These are phyloP conservation scores for Pterocarpus santalinus DNA, from an alignment of 306 rosid genomes.

Conservation along the genomic window DNA sequence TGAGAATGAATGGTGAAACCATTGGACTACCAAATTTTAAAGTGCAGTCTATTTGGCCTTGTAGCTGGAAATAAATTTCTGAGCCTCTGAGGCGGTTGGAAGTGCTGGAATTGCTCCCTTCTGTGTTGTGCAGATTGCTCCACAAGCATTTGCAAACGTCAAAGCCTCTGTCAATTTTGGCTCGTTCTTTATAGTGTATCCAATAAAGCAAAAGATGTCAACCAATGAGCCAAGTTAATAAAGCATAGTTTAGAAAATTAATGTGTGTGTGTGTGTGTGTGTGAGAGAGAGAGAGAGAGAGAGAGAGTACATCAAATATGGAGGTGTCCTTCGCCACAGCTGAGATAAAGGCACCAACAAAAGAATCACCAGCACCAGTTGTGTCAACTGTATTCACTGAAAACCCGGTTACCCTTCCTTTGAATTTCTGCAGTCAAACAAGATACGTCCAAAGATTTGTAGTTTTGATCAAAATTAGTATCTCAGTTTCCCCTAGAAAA, in stretches of 20 bases:
- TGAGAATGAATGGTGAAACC: slow-evolving; percentile 18
- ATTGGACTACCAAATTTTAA: slow-evolving; percentile 17
- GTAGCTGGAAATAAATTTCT: slow-evolving; percentile 50
- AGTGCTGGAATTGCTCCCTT: slow-evolving; percentile 85
- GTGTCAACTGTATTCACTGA: slow-evolving; percentile 65
- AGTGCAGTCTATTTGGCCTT: slow-evolving; percentile 42
- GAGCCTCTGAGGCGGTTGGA: slow-evolving; percentile 58
- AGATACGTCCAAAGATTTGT: background rate
- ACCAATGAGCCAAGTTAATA: slow-evolving; percentile 12
- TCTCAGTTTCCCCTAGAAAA: slow-evolving; percentile 21
- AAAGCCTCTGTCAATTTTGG: slow-evolving; percentile 67
- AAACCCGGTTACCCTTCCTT: slow-evolving; percentile 67
- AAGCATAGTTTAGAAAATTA: background rate
- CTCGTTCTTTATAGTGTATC: slow-evolving; percentile 51
- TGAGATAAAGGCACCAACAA: slow-evolving; percentile 65
- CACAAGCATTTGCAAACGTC: slow-evolving; percentile 70
- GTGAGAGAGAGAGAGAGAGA: background rate
- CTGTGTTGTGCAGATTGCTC: slow-evolving; percentile 68
- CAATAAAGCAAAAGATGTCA: slow-evolving; percentile 5
- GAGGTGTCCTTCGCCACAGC: slow-evolving; percentile 56
- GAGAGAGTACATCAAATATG: slow-evolving; percentile 56
- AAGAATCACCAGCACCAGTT: slow-evolving; percentile 84
- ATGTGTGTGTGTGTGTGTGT: background rate
- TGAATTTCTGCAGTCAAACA: slow-evolving; percentile 56
- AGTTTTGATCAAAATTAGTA: background rate